Evolutionary conservation across 768 basidiomycete species (phyloP).

Genomic region (Pleurotus djamor): DNA sequence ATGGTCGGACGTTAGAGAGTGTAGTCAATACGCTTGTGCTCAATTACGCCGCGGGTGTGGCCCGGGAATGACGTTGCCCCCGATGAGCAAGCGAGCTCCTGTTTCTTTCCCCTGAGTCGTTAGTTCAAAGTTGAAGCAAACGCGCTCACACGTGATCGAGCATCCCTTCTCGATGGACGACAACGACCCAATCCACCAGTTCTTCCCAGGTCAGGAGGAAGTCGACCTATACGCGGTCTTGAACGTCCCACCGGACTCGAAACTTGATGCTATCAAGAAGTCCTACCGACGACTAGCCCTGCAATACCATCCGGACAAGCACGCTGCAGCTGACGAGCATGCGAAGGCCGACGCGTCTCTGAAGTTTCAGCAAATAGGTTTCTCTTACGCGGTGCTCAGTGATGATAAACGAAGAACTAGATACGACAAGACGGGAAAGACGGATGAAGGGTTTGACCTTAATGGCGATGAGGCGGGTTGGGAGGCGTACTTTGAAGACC

Average conservation of each 20-base stretch:
- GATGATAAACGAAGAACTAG: conserved; percentile 72
- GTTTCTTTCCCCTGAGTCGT: background rate
- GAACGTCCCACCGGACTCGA: conserved; percentile 49
- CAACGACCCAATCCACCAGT: conserved; percentile 68
- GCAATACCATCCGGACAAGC: conserved; percentile 88
- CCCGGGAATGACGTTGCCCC: background rate
- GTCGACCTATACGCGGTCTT: conserved; percentile 83
- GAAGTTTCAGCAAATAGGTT: conserved; percentile 92
- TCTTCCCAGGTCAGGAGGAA: conserved; percentile 72
- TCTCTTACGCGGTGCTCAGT: conserved; percentile 86
- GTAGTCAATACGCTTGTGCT: background rate
- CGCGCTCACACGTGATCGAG: conserved; percentile 10
- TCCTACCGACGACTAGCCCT: conserved; percentile 86
- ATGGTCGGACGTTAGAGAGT: conserved; percentile 19
- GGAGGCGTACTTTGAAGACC: conserved; percentile 91
- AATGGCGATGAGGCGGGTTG: conserved; percentile 82
- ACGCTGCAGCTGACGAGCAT: conserved; percentile 53
- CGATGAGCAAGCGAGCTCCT: background rate
- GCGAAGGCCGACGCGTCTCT: conserved; percentile 66
- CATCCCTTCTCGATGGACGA: conserved; percentile 52
- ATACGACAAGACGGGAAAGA: conserved; percentile 87
- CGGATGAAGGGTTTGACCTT: conserved; percentile 74
- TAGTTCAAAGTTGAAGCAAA: background rate
- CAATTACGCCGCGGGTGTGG: background rate
- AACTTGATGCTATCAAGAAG: conserved; percentile 69